These are phyloP conservation scores for Paecilomyces sp. DNA, from an alignment of 2,329 filamentous ascomycete genomes.

Conservation along the genomic window DNA sequence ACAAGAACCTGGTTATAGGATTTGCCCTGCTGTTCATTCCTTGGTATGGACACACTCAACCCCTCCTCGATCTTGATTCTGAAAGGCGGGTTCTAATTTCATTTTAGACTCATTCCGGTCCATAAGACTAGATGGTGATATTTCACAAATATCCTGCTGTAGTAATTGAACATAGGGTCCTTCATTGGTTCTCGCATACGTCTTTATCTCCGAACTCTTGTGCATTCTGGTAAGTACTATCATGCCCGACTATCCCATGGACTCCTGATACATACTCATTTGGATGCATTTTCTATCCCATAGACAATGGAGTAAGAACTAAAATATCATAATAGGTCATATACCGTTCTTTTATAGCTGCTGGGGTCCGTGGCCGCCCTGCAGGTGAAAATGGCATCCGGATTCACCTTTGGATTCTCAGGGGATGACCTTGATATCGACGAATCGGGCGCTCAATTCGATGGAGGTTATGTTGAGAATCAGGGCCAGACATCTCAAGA, in stretches of 20 bases:
- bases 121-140: not conserved
- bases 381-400: conserved; percentile 17
- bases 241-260: not conserved
- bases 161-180: not conserved
- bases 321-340: not conserved
- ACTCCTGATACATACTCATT: not conserved
- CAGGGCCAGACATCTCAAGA: not conserved
- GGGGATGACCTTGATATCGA: conserved; percentile 52
- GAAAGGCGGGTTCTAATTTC: not conserved
- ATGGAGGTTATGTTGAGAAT: conserved; percentile 2
- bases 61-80: not conserved
- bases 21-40: not conserved
- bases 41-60: not conserved
- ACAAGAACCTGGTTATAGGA: not conserved
- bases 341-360: not conserved
- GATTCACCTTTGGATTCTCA: conserved; percentile 53
- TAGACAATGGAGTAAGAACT: not conserved
- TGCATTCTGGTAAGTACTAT: not conserved
- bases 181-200: not conserved
- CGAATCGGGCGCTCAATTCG: conserved; percentile 20
- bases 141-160: not conserved
- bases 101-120: not conserved
- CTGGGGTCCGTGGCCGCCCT: not conserved
- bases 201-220: not conserved
- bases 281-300: not conserved